phyloP scores from a whole-genome alignment of 139 green algal genomes.

The Gonium pectorale region DNA sequence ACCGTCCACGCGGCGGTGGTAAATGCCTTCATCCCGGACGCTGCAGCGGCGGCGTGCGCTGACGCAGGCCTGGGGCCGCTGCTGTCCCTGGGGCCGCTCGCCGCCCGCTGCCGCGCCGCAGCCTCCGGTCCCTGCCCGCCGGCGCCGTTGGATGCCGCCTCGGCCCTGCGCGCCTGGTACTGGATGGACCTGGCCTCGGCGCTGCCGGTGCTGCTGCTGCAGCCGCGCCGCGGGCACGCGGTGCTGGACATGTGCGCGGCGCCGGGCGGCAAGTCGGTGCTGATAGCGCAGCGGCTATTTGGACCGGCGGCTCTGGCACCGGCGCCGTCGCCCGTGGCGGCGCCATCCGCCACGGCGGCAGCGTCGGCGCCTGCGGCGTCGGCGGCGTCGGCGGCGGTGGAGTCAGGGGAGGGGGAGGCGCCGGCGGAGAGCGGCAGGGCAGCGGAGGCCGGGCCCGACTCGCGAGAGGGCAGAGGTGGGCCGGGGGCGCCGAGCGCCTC shows the following conservation, averaged over 20 bases:
- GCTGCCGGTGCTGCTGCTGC: slow-evolving; percentile 70
- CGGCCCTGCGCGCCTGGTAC: slow-evolving; percentile 56
- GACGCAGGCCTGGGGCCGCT: not conserved
- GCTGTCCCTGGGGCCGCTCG: not conserved
- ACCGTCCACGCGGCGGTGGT: slow-evolving; percentile 41
- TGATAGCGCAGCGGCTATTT: slow-evolving; percentile 63
- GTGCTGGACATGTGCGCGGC: slow-evolving; percentile 79
- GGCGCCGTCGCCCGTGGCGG: not conserved
- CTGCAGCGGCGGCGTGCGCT: not conserved
- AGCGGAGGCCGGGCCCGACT: no score
- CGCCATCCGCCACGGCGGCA: not conserved
- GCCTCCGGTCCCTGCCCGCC: slow-evolving; percentile 14
- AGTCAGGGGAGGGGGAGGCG: not conserved
- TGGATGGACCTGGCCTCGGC: slow-evolving; percentile 75
- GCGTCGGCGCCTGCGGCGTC: not conserved
- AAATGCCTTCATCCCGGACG: slow-evolving; percentile 35
- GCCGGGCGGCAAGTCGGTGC: slow-evolving; percentile 71
- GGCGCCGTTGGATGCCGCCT: not conserved
- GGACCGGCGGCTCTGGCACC: not conserved
- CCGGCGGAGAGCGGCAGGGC: slow-evolving; percentile 1
- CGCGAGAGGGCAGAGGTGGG: no score
- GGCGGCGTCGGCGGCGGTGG: not conserved
- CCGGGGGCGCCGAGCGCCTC: no score
- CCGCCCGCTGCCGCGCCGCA: not conserved
- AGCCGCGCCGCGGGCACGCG: not conserved